Evolutionary conservation across 305 asterid genomes (phyloP), one percentile per base, ranked within the genome.

Genomic region (Ilex paraguariensis): DNA sequence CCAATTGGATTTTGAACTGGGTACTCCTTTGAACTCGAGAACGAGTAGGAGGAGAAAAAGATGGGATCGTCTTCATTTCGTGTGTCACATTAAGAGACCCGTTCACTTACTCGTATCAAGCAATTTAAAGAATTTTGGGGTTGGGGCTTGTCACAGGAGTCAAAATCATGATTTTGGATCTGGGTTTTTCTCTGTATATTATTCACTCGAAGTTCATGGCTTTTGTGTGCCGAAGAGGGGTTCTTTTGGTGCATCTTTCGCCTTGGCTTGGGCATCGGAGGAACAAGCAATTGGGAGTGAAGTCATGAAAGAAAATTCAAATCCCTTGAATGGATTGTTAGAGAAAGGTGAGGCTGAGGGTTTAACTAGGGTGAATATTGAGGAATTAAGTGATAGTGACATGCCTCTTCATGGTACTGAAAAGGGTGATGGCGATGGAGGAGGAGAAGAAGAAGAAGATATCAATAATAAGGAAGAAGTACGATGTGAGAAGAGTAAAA

Each of bases 211-310:
- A 33, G 28, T 61, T 14, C 48, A 13, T 73, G 49, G 59, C 31
- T 66, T 75, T 62, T 67, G 60, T 55, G 57, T 61, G 39, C 71
- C 73, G 31, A 77, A 71, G 59, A 79, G 65, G 61, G 67, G 71
- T 46, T 71, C 64, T 6, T 57, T 74, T 59, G 84, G 77, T 10
- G 66, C 83, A 8, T 66, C 83, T 50, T 72, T 71, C 64, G 84
- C 95, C 21, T 70, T 84, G 49, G 45, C 84, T 13, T 75, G 76
- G 76, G 81, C 81, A 4, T 63, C 78, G 76, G 90, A 81, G 61
- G 88, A 76, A 44, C 76, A 70, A 15, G 65, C 73, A 15, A 64
- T 78, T 46, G 82, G 74, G 11, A 59, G 70, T 21, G 62, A 62
- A 73, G 60, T 60, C 16, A 39, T 17, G 15, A 40, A 66, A 57